Evolutionary conservation across 345 rosid species (phyloP), one percentile per base, ranked within the genome.

Genomic region (Citrus sp.): DNA sequence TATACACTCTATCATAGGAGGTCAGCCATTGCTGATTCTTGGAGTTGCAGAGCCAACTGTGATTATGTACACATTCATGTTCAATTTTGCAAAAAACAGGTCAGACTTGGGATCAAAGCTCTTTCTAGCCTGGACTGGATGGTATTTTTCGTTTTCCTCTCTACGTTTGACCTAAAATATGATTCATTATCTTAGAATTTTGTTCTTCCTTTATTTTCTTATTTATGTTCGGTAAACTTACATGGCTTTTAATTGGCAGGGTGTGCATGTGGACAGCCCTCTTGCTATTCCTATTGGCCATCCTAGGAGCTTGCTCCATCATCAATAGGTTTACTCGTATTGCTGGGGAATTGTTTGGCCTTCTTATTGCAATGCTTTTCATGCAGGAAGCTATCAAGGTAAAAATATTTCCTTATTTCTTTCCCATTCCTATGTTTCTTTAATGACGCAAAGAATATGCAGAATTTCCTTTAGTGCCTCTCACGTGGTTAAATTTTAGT

Each of bases 1-100:
- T 72, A 90, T 90, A 77, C 98, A 95, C 81, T 93, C 98, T 21
- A 82, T 92, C 51, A 59, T 91, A 24, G 98, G 98, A 73, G 98
- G 98, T 49, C 98, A 95, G 84, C 98, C 97, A 54, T 82, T 95
- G 78, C 82, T 95, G 86, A 93, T 95, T 70, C 98, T 93, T 51
- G 99, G 99, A 74, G 99, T 95, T 66, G 99, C 99, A 54, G 99
- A 95, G 85, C 99, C 98, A 69, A 95, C 99, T 59, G 98, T 95
- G 18, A 88, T 95, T 55, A 95, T 95, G 98, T 95, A 95, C 84
- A 93, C 97, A 24, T 95, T 93, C 87, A 87, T 95, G 98, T 95
- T 92, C 88, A 88, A 91, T 67, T 95, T 95, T 70, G 97, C 92
- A 2, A 95, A 95, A 80, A 90, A 78, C 72, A 86, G 94, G 82